Evolutionary conservation across 2,329 filamentous ascomycete genomes (phyloP).

Genomic region (Coniochaeta prunicola): DNA sequence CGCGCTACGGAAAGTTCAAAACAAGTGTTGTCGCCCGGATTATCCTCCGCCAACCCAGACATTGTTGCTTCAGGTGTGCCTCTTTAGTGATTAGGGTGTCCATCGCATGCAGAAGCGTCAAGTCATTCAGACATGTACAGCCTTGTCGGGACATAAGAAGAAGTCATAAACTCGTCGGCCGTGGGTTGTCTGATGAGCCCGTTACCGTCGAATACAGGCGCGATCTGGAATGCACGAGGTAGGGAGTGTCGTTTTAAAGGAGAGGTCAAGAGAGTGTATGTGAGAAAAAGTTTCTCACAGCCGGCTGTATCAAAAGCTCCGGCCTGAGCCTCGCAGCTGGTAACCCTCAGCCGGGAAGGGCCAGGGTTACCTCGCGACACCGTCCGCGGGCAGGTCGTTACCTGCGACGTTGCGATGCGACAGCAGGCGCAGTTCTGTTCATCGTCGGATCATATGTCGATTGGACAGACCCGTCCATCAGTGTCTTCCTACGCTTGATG

Average conservation of each 20-base stretch:
- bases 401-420: conserved; percentile 18
- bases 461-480: conserved; percentile 6
- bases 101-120: conserved; percentile 12
- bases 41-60: not conserved
- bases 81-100: conserved; percentile 11
- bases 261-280: conserved; percentile 18
- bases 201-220: conserved; percentile 1
- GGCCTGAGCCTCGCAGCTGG: not conserved
- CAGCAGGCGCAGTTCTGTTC: conserved; percentile 17
- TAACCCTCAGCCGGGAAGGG: not conserved
- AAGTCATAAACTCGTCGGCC: conserved; percentile 3
- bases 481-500: conserved; percentile 27
- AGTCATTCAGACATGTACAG: conserved; percentile 1
- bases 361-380: not conserved
- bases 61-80: not conserved
- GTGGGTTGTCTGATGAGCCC: not conserved
- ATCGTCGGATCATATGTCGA: conserved; percentile 5
- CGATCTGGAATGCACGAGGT: not conserved
- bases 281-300: not conserved
- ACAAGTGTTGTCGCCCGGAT: not conserved
- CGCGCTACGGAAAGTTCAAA: not conserved
- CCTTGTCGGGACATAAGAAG: conserved; percentile 3
- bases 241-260: not conserved
- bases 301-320: not conserved
- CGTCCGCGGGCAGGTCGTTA: conserved; percentile 5